phyloP scores from a whole-genome alignment of 2,329 filamentous ascomycete species.

The Venturia carpophila region DNA sequence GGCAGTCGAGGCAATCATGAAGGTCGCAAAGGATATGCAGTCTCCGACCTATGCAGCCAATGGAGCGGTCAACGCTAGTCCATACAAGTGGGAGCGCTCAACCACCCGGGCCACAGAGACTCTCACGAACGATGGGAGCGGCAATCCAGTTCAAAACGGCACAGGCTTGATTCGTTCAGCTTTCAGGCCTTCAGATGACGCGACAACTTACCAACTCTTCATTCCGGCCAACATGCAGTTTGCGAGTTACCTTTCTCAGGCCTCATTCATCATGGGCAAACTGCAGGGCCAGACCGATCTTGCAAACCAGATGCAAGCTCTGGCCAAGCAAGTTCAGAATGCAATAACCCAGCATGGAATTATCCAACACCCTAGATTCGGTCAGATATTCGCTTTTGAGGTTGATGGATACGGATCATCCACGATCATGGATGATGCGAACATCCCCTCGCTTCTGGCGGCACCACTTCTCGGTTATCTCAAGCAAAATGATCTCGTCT shows the following conservation, averaged over 20 bases:
- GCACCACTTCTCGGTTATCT: slow-evolving; percentile 56
- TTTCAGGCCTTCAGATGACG: slow-evolving; percentile 44
- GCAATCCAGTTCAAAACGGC: slow-evolving; percentile 42
- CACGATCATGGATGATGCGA: slow-evolving; percentile 65
- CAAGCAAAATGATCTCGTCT: slow-evolving; percentile 33
- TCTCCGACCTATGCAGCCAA: slow-evolving; percentile 41
- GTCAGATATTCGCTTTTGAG: slow-evolving; percentile 42
- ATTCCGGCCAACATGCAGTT: slow-evolving; percentile 63
- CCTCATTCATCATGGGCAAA: slow-evolving; percentile 38
- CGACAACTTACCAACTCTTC: slow-evolving; percentile 43
- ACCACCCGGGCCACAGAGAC: slow-evolving; percentile 42
- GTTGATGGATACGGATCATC: slow-evolving; percentile 39
- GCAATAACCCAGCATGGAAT: slow-evolving; percentile 41
- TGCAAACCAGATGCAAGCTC: slow-evolving; percentile 47
- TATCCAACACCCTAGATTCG: slow-evolving; percentile 30
- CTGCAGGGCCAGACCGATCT: slow-evolving; percentile 44
- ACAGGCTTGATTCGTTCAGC: slow-evolving; percentile 43
- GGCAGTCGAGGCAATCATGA: slow-evolving; percentile 38
- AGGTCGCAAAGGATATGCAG: slow-evolving; percentile 40
- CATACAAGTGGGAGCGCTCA: slow-evolving; percentile 40
- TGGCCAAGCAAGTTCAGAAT: slow-evolving; percentile 41
- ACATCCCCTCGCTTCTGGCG: slow-evolving; percentile 59
- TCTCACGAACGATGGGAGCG: slow-evolving; percentile 45
- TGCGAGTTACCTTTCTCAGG: slow-evolving; percentile 50
- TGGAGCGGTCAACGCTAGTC: slow-evolving; percentile 36